Evolutionary conservation across 169 alveolate species (phyloP).

Genomic region (Cryptosporidium baileyi): DNA sequence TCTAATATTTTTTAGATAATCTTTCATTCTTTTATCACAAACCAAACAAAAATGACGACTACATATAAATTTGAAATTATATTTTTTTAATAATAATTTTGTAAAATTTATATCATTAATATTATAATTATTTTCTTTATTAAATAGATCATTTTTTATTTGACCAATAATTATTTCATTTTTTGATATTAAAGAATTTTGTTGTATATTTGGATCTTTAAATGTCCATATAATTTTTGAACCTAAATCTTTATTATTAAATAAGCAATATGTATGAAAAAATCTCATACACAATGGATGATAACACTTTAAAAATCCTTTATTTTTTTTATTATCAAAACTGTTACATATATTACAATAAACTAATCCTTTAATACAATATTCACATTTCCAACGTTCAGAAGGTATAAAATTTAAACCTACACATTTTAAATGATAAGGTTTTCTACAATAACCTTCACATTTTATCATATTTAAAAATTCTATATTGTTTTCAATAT

Average conservation of each 20-base stretch:
- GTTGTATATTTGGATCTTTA: not conserved
- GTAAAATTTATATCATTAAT: not conserved
- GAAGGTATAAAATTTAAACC: not conserved
- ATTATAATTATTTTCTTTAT: not conserved
- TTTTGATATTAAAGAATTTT: not conserved
- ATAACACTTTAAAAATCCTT: slow-evolving; percentile 47
- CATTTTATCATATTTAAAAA: slow-evolving; percentile 41
- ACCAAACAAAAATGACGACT: slow-evolving; percentile 34
- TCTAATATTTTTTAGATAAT: not conserved
- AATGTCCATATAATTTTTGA: slow-evolving; percentile 41
- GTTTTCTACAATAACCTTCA: slow-evolving; percentile 41
- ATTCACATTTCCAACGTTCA: slow-evolving; percentile 27
- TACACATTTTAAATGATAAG: slow-evolving; percentile 39
- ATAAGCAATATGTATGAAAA: slow-evolving; percentile 70
- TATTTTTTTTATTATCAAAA: not conserved
- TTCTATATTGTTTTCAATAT: slow-evolving; percentile 7
- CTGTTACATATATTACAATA: slow-evolving; percentile 25
- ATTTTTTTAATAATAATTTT: not conserved
- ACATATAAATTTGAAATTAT: slow-evolving; percentile 26
- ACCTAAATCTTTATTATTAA: not conserved
- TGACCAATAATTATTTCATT: slow-evolving; percentile 15
- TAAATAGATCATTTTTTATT: slow-evolving; percentile 14
- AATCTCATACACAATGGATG: slow-evolving; percentile 71
- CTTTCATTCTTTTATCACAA: not conserved
- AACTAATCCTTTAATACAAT: slow-evolving; percentile 11